Base-by-base conservation (phyloP, 768 basidiomycete genomes). In the Hysterangium stoloniferum region DNA sequence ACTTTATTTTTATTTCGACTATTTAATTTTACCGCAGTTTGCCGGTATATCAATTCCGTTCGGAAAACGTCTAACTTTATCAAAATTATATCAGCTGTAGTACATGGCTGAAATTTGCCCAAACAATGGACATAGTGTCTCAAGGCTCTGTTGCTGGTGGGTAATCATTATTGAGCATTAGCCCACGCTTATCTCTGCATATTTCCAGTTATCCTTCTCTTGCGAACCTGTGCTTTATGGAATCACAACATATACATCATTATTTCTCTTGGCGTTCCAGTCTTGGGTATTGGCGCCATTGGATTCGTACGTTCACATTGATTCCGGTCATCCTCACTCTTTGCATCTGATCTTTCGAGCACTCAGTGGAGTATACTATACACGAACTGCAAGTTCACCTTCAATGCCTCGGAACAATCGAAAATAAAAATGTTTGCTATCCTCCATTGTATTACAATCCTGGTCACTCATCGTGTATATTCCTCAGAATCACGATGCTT, bases 71-170 rank as follows among this genome's bases (percentile, higher is more conserved):
- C n/a, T n/a, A n/a, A n/a, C n/a, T n/a, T n/a, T n/a, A n/a, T n/a
- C n/a, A n/a, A n/a, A n/a, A n/a, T 44, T 44, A 24, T 44, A 15
- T 45, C 17, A 45, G 44, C 9, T 45, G 44, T 17, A 45, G 7
- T 15, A n/a, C 44, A 45, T 45, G 27, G 29, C 29, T 32, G 17
- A 13, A 19, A 11, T 45, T 45, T 33, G 44, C 44, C 20, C 44
- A 45, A 22, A 17, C 29, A 4, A 29, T 45, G 28, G 44, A 45
- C 29, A 45, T 45, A 5, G 8, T 45, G n/a, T 45, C 44, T 8
- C 44, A 45, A 32, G 17, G 28, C n/a, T 31, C 44, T 29, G 28
- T 45, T 17, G 19, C 44, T n/a, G 9, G 44, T 45, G 25, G 12
- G 44, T 42, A 22, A 27, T 7, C 17, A 15, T 27, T 4, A 15